These are phyloP conservation scores for Puccinia horiana DNA, from an alignment of 1,284 basidiomycete genomes.

Conservation along the genomic window DNA sequence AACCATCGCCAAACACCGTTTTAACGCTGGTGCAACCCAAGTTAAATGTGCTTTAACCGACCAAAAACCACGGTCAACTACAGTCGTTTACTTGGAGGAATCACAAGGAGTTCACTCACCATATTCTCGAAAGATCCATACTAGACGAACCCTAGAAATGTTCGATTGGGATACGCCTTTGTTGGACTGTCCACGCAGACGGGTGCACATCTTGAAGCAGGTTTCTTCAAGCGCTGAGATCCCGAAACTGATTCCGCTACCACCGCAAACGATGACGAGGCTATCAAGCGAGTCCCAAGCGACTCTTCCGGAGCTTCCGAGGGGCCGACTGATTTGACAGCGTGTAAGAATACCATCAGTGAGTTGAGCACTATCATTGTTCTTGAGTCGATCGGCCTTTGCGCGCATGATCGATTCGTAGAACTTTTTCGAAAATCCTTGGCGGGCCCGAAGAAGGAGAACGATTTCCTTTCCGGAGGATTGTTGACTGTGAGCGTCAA, in stretches of 20 bases:
- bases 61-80: neutral
- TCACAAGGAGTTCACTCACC: slow-evolving; percentile 61
- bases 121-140: slow-evolving; percentile 82
- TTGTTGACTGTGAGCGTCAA: neutral
- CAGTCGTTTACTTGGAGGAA: slow-evolving; percentile 5
- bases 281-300: slow-evolving; percentile 68
- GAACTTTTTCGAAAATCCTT: slow-evolving; percentile 74
- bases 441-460: slow-evolving; percentile 73
- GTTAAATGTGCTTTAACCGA: slow-evolving; percentile 69
- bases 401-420: slow-evolving; percentile 63
- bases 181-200: slow-evolving; percentile 61
- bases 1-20: slow-evolving; percentile 70
- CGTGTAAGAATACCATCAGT: slow-evolving; percentile 67
- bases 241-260: slow-evolving; percentile 77
- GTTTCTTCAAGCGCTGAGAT: slow-evolving; percentile 72
- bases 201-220: slow-evolving; percentile 66
- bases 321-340: slow-evolving; percentile 73
- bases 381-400: slow-evolving; percentile 2
- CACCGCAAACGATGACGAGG: slow-evolving; percentile 72
- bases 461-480: slow-evolving; percentile 65
- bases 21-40: slow-evolving; percentile 74
- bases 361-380: slow-evolving; percentile 27
- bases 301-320: slow-evolving; percentile 71
- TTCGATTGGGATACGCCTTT: slow-evolving; percentile 58
- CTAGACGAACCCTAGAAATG: slow-evolving; percentile 71